Base-by-base conservation (phyloP, 352 stramenopile species). In the Globisporangium viniferum region DNA sequence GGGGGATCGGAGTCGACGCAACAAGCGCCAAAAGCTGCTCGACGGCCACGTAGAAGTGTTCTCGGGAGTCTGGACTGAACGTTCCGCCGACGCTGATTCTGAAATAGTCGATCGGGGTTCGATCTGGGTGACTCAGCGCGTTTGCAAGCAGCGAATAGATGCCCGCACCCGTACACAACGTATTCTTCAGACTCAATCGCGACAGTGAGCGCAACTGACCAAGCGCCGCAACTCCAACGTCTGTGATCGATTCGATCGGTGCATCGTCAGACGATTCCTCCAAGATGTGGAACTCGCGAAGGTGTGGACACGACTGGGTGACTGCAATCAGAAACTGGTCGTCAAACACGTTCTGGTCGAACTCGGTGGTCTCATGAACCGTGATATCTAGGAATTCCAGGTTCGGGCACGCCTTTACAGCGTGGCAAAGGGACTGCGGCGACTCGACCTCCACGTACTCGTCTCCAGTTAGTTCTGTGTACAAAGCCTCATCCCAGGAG, bases 281-380 rank as follows among this genome's bases (percentile, higher is more conserved):
- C 10, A 22, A 5, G 55, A 60, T 60, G 55, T 22, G 12, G 27
- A 60, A 27, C 27, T 46, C 29, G 55, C 6, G 29, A n/a, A 60
- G 24, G 33, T 41, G 22, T 12, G 55, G 29, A 46, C 55, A 60
- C 8, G 66, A 69, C 24, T 71, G 65, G 0, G 68, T 60, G 1
- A 82, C 35, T 29, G 70, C 46, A 10, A 64, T 39, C 46, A 78
- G 48, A 22, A 82, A 79, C n/a, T 62, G 24, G 33, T 82, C 71
- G 48, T 73, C 72, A 56, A 82, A 78, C 6, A 82, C 64, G 41
- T 73, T 70, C 2, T 76, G 59, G 20, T 82, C 64, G 29, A 82
- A 44, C 27, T 60, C 29, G 12, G 1, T 41, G 3, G 6, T 12
- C 33, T 60, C 55, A 15, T 60, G 55, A 48, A 48, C 39, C 39